phyloP scores from a whole-genome alignment of 805 yeast genomes.

The Saturnispora hagleri region DNA sequence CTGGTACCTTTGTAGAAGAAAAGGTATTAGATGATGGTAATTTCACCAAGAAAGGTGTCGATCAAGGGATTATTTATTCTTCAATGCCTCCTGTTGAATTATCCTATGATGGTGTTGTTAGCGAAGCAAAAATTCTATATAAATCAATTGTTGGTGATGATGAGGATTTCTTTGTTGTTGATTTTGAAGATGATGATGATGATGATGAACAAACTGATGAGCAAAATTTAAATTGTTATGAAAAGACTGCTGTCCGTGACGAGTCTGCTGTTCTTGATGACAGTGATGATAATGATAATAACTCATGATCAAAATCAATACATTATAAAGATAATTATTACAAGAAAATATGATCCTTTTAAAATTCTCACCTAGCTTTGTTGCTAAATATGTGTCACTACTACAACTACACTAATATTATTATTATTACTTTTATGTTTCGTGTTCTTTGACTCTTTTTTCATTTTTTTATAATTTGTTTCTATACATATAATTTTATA shows the following conservation, averaged over 20 bases:
- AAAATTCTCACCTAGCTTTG: background rate
- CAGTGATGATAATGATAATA: conserved; percentile 2
- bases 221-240: background rate
- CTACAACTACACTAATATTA: background rate
- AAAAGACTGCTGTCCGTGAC: conserved; percentile 8
- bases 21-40: background rate
- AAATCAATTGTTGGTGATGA: conserved; percentile 80
- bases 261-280: conserved; percentile 10
- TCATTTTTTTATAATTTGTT: background rate
- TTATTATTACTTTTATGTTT: background rate
- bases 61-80: conserved; percentile 40
- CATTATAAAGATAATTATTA: no score
- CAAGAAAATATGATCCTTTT: background rate
- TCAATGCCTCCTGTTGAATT: conserved; percentile 75
- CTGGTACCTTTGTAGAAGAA: conserved; percentile 28
- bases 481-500: background rate
- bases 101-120: conserved; percentile 83
- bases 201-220: conserved; percentile 16
- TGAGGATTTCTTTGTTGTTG: conserved; percentile 93
- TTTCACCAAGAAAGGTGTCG: conserved; percentile 30
- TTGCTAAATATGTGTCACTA: background rate
- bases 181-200: conserved; percentile 90
- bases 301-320: background rate
- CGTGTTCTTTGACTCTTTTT: background rate
- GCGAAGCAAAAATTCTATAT: conserved; percentile 70